phyloP scores from a whole-genome alignment of 352 stramenopile genomes.

The Globisporangium okanoganense region DNA sequence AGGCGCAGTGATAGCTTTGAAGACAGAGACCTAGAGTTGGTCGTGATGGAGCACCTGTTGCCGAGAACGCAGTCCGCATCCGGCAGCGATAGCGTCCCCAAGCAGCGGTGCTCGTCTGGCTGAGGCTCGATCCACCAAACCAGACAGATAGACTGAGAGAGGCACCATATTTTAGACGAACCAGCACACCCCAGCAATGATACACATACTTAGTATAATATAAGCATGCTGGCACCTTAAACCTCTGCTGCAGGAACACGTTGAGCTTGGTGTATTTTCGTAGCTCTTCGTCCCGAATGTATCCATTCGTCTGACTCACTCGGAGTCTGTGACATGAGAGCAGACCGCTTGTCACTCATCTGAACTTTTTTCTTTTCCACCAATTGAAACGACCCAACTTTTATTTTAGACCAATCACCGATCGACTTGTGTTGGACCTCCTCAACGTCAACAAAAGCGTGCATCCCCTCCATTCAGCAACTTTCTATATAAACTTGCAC shows the following conservation, averaged over 20 bases:
- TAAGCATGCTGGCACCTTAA: too few relatives aligned
- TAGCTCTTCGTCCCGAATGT: background rate
- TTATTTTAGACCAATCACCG: conserved; percentile 4
- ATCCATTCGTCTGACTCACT: conserved; percentile 1
- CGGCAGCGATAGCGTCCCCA: background rate
- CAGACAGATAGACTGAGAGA: background rate
- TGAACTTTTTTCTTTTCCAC: background rate
- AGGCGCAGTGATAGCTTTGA: conserved; percentile 2
- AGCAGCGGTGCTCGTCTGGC: background rate
- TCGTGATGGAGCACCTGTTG: conserved; percentile 2
- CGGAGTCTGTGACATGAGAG: background rate
- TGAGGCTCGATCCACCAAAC: too few relatives aligned
- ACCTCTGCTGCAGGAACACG: too few relatives aligned
- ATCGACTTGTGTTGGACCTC: too few relatives aligned
- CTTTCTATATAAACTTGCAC: background rate
- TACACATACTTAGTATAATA: background rate
- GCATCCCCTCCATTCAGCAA: background rate
- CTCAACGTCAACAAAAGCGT: background rate
- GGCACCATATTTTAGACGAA: background rate
- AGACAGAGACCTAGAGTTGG: background rate
- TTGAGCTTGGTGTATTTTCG: background rate
- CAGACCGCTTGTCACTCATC: background rate
- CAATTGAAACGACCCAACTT: background rate
- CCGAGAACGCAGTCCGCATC: background rate
- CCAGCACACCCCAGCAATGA: background rate